Evolutionary conservation across 345 rosid species (phyloP).

Genomic region (Citrus australasica): DNA sequence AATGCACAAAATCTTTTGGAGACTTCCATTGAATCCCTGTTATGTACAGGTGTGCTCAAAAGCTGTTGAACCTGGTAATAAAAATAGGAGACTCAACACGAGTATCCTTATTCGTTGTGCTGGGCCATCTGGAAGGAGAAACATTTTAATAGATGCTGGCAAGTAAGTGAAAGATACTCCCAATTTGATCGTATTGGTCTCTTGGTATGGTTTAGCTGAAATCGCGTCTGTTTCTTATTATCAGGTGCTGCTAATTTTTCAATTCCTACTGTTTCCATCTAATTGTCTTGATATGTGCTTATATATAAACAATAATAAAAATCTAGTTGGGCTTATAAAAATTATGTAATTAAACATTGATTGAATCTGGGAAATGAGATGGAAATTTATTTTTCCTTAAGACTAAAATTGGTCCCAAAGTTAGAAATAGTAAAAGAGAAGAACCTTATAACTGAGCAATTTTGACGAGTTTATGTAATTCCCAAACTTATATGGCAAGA

Average conservation of each 20-base stretch:
- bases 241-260: not conserved
- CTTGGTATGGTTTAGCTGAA: not conserved
- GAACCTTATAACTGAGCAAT: not conserved
- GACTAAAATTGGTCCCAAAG: not conserved
- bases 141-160: conserved; percentile 86
- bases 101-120: conserved; percentile 65
- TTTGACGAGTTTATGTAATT: not conserved
- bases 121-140: conserved; percentile 41
- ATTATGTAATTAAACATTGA: not conserved
- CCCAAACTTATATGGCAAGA: not conserved
- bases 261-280: not conserved
- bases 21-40: conserved; percentile 11
- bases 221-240: not conserved
- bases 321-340: not conserved
- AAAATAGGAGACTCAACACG: conserved; percentile 77
- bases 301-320: not conserved
- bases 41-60: conserved; percentile 68
- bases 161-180: conserved; percentile 57
- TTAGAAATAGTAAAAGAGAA: not conserved
- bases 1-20: conserved; percentile 3
- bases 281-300: not conserved
- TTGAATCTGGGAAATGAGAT: not conserved
- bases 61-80: conserved; percentile 71
- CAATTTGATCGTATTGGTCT: not conserved
- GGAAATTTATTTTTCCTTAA: not conserved